Conservation (phyloP, 805 yeast species). For the Ogataea ganodermae region DNA sequence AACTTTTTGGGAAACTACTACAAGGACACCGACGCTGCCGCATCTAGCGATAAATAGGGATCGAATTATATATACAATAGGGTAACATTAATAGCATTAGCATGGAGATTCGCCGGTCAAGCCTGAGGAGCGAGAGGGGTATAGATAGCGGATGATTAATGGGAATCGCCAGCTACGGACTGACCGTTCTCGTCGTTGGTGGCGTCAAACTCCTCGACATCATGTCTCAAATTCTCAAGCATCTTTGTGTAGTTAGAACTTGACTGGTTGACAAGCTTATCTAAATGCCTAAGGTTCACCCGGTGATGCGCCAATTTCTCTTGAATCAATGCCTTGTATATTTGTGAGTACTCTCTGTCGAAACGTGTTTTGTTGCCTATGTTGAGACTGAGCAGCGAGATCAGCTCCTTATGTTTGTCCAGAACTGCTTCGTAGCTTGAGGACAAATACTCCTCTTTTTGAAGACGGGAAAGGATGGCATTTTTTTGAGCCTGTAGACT, state of each 20-base stretch:
- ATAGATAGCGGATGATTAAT: too few relatives aligned
- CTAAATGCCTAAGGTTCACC: conserved; percentile 15
- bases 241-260: conserved; percentile 13
- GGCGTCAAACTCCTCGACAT: conserved; percentile 8
- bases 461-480: conserved; percentile 32
- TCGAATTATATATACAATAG: too few relatives aligned
- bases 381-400: conserved; percentile 24
- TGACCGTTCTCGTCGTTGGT: neutral
- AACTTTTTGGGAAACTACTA: conserved; percentile 24
- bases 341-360: conserved; percentile 22
- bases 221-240: conserved; percentile 10
- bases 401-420: conserved; percentile 31
- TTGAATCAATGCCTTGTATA: conserved; percentile 18
- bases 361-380: conserved; percentile 19
- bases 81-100: neutral
- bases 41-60: neutral
- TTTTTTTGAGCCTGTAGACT: conserved; percentile 30
- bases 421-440: conserved; percentile 30
- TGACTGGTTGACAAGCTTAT: conserved; percentile 8
- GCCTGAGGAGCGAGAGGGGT: too few relatives aligned
- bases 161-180: too few relatives aligned
- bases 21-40: conserved; percentile 13
- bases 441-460: conserved; percentile 36
- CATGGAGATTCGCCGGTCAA: too few relatives aligned
- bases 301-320: conserved; percentile 19